Base-by-base conservation (phyloP, 306 rosid genomes). In the Rosa chinensis region DNA sequence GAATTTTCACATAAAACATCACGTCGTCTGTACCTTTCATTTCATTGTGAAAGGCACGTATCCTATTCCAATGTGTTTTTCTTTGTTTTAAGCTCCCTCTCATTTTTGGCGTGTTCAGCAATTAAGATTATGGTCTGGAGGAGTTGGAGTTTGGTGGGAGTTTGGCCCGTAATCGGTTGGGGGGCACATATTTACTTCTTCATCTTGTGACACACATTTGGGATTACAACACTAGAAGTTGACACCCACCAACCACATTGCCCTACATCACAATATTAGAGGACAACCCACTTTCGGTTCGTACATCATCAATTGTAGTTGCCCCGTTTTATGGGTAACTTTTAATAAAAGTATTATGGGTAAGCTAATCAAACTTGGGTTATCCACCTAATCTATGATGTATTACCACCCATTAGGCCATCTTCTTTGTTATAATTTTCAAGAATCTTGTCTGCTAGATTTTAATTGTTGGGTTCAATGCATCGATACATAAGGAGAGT, bases 141-240 rank as follows among this genome's bases (percentile, higher is more conserved):
- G 70, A 62, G 87, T 53, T 72, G 83, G 74, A 91, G 92, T 89
- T 87, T 85, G 97, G 94, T 89, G 81, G 91, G 39, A 77, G 93
- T 88, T 87, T 80, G 91, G 89, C 89, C 82, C 62, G 64, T 64
- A 10, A 76, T 73, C 79, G 87, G 61, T 77, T 59, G 70, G 77
- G 47, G 28, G 55, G 35, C 21, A 40, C 64, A 32, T 66, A 18
- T 18, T 66, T 66, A 66, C 11, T 40, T 39, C 49, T 37, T 18
- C 71, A 39, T 16, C 70, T 35, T 35, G 70, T 64, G 70, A 35
- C 45, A 64, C 45, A 64, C 40, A 6, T 64, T 35, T 16, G 21
- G 18, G 39, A 59, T 63, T 8, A 13, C 10, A 5, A 13, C 67
- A 63, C 69, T 32, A 32, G 42, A 28, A 14, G 16, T 14, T 6